Evolutionary conservation across 192 early-diverging fungal genomes (phyloP), one percentile per base, ranked within the genome.

Genomic region (Umbelopsis sp.): DNA sequence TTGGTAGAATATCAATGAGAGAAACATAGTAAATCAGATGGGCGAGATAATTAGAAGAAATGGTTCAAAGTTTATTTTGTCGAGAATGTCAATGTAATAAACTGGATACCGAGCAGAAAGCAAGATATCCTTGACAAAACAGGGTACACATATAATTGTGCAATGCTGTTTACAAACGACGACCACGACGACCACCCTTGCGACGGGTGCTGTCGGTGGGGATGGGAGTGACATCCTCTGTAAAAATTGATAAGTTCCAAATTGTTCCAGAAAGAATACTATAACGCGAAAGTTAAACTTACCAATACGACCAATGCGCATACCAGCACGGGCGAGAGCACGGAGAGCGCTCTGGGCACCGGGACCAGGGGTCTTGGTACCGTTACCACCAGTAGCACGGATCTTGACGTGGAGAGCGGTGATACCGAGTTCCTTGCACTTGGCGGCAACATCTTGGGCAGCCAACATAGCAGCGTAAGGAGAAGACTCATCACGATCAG

Each of bases 401-500:
- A 99, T 90, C 93, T 97, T 97, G 85, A 98, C 91, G 92, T 99
- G 98, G 64, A 99, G 91, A 76, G 98, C 98, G 66, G 91, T 98
- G 91, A 99, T 95, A 78, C 98, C 98, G 66, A 99, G 90, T 84
- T 99, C 98, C 90, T 96, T 95, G 92, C 97, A 98, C 88, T 94
- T 94, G 70, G 81, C 91, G 67, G 96, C 96, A 81, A 97, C 98
- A 82, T 99, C 96, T 89, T 98, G 97, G 74, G 96, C 92, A 71
- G 98, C 98, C 87, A 99, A 91, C 98, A 99, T 98, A 77, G 98
- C 97, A 71, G 98, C 98, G 86, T 99, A 99, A 73, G 98, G 95
- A 74, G 98, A 98, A 64, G 97, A 95, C 85, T 99, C 98, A 84
- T 99, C 98, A 90, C 98, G 97, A 86, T 99, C 98, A 66, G 96